These are phyloP conservation scores for Polymyxa betae DNA, from an alignment of 208 protist species.

Conservation along the genomic window DNA sequence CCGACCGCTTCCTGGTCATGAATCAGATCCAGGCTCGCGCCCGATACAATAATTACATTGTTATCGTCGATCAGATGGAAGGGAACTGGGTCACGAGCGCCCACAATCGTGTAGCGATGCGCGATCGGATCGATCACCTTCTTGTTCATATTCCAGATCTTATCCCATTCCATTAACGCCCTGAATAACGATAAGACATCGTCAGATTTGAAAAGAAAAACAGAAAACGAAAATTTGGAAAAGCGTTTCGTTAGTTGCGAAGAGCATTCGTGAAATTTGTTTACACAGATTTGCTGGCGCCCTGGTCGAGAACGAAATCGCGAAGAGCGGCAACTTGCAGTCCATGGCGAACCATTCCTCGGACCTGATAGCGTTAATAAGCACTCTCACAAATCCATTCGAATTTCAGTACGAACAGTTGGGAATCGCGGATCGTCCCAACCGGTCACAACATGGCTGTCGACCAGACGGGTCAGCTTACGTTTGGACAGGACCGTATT, in stretches of 20 bases:
- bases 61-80: neutral
- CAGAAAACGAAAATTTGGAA: neutral
- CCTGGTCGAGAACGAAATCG: slow-evolving; percentile 23
- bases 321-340: slow-evolving; percentile 2
- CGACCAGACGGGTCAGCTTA: slow-evolving; percentile 57
- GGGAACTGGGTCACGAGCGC: neutral
- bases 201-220: too few species aligned
- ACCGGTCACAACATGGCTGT: slow-evolving; percentile 60
- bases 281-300: neutral
- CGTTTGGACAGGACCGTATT: slow-evolving; percentile 73
- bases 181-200: too few species aligned
- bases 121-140: neutral
- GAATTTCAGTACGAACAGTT: too few species aligned
- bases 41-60: neutral
- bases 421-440: slow-evolving; percentile 75
- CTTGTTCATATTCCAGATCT: slow-evolving; percentile 12
- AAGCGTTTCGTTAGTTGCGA: neutral
- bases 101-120: neutral
- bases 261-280: too few species aligned
- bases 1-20: neutral
- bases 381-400: too few species aligned
- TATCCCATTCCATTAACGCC: slow-evolving; percentile 8
- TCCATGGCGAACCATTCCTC: neutral
- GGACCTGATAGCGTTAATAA: neutral
- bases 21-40: neutral